These are phyloP conservation scores for Lichtheimia ramosa DNA, from an alignment of 371 early-diverging fungal genomes.

Conservation along the genomic window DNA sequence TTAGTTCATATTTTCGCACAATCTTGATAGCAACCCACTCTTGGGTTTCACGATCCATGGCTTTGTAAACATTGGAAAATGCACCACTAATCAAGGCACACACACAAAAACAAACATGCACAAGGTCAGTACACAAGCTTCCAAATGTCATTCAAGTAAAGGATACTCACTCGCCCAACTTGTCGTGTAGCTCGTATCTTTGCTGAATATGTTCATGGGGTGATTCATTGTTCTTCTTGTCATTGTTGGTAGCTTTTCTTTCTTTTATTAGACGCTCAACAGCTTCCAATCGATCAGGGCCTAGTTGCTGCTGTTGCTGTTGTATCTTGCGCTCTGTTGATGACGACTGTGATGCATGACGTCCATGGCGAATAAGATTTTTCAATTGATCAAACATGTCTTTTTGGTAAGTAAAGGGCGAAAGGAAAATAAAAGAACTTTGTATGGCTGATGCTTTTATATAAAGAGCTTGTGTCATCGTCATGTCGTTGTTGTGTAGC, in stretches of 20 bases:
- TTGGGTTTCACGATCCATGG: slow-evolving; percentile 55
- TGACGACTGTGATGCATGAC: no score
- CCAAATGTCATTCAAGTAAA: not conserved
- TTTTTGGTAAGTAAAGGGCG: no score
- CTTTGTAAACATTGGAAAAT: slow-evolving; percentile 80
- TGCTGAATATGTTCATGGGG: slow-evolving; percentile 61
- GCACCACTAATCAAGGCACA: slow-evolving; percentile 61
- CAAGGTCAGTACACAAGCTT: slow-evolving; percentile 1
- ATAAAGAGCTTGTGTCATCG: no score
- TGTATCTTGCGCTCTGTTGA: no score
- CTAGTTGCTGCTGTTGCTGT: not conserved
- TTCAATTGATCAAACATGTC: no score
- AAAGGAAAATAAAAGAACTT: no score
- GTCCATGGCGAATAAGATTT: no score
- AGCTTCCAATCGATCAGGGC: not conserved
- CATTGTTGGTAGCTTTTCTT: slow-evolving; percentile 36
- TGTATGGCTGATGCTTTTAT: not conserved
- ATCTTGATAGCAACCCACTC: slow-evolving; percentile 82
- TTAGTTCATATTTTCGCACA: slow-evolving; percentile 63
- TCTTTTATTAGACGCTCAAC: slow-evolving; percentile 23
- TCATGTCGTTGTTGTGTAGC: no score
- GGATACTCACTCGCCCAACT: slow-evolving; percentile 72
- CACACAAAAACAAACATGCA: not conserved
- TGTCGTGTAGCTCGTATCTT: slow-evolving; percentile 54
- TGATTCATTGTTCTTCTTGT: slow-evolving; percentile 19